Evolutionary conservation across 148 eudicot species (phyloP).

Genomic region (Dianthus caryophyllus): DNA sequence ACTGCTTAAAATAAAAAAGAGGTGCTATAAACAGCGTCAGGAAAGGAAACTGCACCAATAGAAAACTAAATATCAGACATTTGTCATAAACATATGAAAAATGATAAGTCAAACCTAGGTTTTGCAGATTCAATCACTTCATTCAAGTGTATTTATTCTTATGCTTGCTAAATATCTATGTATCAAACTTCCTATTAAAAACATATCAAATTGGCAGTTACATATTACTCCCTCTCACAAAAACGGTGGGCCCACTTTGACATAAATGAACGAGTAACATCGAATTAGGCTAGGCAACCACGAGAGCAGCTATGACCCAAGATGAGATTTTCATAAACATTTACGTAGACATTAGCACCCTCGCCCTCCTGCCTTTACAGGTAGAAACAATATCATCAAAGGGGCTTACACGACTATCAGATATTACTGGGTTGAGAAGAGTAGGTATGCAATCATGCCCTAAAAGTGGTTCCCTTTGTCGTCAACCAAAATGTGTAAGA

Average conservation of each 20-base stretch:
- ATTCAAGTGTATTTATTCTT: neutral
- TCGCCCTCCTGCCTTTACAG: constrained; percentile 2
- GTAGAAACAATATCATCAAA: neutral
- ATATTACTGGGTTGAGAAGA: neutral
- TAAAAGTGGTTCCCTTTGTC: neutral
- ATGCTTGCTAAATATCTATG: neutral
- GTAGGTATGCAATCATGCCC: neutral
- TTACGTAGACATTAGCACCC: neutral
- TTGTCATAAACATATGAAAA: neutral
- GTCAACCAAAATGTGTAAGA: constrained; percentile 2
- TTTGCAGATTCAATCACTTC: no score
- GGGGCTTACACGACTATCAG: neutral
- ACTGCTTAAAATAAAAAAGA: neutral
- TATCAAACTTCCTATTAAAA: neutral
- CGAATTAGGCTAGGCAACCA: constrained; percentile 2
- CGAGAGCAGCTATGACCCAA: neutral
- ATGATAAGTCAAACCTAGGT: neutral
- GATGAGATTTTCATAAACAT: neutral
- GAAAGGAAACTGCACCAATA: constrained; percentile 1
- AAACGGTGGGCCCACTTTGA: no score
- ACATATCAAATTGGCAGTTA: neutral
- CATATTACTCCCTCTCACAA: no score
- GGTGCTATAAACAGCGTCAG: neutral
- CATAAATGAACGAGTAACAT: no score
- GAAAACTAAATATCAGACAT: neutral